phyloP scores from a whole-genome alignment of 2,329 filamentous ascomycete species.

The Cryphonectria japonica region DNA sequence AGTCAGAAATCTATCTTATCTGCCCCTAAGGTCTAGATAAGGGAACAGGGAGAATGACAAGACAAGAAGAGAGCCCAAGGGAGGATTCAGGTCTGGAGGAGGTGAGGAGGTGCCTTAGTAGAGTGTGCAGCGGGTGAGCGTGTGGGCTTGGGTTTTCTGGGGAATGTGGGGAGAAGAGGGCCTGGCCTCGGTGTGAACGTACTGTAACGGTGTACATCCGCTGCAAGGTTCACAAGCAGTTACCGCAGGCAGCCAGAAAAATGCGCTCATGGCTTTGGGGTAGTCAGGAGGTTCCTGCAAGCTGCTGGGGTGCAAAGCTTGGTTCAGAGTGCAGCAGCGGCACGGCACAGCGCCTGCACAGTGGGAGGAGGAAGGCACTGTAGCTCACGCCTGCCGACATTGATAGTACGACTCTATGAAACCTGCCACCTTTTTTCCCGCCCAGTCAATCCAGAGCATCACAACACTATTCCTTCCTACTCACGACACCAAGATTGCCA shows the following conservation, averaged over 20 bases:
- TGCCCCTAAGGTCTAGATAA: not conserved
- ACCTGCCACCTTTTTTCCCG: constrained; percentile 25
- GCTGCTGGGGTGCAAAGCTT: not conserved
- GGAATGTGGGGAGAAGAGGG: not conserved
- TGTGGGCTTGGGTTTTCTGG: not conserved
- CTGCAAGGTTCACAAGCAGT: not conserved
- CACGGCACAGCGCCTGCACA: not conserved
- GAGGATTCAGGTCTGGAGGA: not conserved
- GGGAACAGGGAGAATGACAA: not conserved
- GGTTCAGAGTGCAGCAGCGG: not conserved
- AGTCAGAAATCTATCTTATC: not conserved
- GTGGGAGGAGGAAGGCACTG: not conserved
- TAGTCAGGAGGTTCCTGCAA: not conserved
- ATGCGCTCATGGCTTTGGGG: not conserved
- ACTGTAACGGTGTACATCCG: not conserved
- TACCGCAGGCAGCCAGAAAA: constrained; percentile 6
- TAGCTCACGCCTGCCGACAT: constrained; percentile 12
- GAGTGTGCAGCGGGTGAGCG: not conserved
- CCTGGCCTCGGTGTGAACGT: not conserved
- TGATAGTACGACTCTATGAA: constrained; percentile 11
- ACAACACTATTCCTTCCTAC: not conserved
- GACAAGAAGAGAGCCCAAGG: not conserved
- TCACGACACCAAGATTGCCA: not conserved
- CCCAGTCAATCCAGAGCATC: constrained; percentile 19
- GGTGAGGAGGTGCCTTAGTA: not conserved